phyloP scores from a whole-genome alignment of 192 early-diverging fungal species.

The Mortierella antarctica region DNA sequence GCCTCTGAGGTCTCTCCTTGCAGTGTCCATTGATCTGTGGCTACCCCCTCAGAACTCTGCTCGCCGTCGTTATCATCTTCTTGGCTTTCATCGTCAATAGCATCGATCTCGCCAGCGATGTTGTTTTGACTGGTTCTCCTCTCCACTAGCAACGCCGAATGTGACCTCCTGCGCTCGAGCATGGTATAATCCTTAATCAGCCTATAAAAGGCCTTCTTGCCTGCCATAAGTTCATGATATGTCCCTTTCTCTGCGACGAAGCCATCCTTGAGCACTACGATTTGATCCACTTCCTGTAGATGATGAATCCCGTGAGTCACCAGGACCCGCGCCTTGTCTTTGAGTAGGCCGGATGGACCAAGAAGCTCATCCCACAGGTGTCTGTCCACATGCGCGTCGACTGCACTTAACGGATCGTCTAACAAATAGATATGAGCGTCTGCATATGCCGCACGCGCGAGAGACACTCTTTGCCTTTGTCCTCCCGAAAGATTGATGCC shows the following conservation, averaged over 20 bases:
- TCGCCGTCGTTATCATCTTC: not conserved
- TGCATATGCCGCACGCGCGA: constrained; percentile 85
- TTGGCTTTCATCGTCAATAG: not conserved
- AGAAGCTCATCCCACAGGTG: constrained; percentile 59
- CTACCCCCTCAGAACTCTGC: not conserved
- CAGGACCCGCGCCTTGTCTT: constrained; percentile 74
- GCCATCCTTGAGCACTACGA: constrained; percentile 60
- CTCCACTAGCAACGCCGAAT: not conserved
- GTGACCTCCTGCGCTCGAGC: constrained; percentile 10
- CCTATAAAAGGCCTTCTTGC: constrained; percentile 51
- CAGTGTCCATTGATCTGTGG: not conserved
- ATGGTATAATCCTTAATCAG: constrained; percentile 50
- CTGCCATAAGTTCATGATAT: constrained; percentile 62
- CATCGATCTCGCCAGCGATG: not conserved
- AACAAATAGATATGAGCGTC: constrained; percentile 76
- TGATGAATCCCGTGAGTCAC: constrained; percentile 63
- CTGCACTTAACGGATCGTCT: constrained; percentile 81
- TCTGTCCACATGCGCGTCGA: constrained; percentile 60
- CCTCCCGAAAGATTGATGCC: constrained; percentile 76
- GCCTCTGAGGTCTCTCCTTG: constrained; percentile 5
- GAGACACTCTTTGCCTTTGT: constrained; percentile 80
- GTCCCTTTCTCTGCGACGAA: constrained; percentile 63
- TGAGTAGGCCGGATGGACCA: constrained; percentile 24
- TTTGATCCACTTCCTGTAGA: constrained; percentile 56
- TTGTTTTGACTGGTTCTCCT: not conserved